Base-by-base conservation (phyloP, 495 filamentous ascomycete species). In the Staphylotrichum longicolle region DNA sequence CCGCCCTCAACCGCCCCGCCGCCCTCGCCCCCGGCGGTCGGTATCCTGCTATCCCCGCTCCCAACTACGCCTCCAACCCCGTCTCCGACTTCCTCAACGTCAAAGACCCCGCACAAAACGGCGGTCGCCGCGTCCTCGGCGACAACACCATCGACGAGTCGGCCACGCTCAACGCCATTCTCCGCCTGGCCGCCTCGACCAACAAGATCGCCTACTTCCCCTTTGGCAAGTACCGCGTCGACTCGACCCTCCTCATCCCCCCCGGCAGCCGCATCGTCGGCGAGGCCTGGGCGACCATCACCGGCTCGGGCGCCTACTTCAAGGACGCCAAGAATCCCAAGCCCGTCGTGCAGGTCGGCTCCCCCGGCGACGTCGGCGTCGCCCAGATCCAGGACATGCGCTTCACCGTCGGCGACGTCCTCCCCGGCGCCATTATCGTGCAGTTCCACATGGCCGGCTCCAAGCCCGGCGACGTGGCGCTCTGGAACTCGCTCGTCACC, bases 401-500 rank as follows among this genome's bases (percentile, higher is more conserved):
- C 11, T 77, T 83, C 20, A 77, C 74, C 0, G 76, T 82, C 4
- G 71, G 49, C 4, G 78, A 80, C 35, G 72, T 76, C 0, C 71
- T 76, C 12, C 73, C 77, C 2, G 81, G 81, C 7, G 80, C 79
- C 35, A 77, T 80, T n/a, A 65, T 80, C 7, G 34, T 82, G 30
- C 75, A 83, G 66, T 75, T 86, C 49, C 89, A 91, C 72, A 75
- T 90, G 52, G 81, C 79, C 0, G 83, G 82, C 14, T 54, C 62
- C 10, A 66, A 68, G 7, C 80, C 80, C 0, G 85, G 84, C 1
- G 81, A 86, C 52, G 85, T 87, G 3, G 84, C 77, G 0, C 62
- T 88, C 53, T 88, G 82, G 83, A 87, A 88, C 66, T 79, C 77
- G 0, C 71, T 86, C 33, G 74, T 85, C 54, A 83, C 82, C 9